Evolutionary conservation across 306 rosid species (phyloP).

Genomic region (Benincasa hispida): DNA sequence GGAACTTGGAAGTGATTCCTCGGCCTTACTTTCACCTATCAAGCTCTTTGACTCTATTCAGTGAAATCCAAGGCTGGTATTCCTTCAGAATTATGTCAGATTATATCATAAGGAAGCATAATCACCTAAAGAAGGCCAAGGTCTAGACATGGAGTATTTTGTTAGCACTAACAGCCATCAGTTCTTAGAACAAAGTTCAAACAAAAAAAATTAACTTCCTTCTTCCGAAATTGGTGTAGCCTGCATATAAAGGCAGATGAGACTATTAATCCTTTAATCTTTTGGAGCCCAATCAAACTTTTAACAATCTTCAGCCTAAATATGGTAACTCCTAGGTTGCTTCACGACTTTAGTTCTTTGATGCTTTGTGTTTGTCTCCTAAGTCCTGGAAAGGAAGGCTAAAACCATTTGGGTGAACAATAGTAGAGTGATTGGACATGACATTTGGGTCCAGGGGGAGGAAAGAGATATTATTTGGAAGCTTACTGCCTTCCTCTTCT

Average conservation of each 20-base stretch:
- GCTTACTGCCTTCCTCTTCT: background rate
- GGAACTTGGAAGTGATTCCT: background rate
- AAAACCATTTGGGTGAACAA: background rate
- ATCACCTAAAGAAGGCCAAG: background rate
- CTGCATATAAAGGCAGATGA: background rate
- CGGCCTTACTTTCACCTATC: background rate
- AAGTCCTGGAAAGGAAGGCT: background rate
- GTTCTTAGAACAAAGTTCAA: background rate
- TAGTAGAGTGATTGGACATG: background rate
- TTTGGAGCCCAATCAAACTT: background rate
- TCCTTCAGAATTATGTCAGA: background rate
- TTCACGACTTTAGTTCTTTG: background rate
- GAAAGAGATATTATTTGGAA: background rate
- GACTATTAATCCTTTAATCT: background rate
- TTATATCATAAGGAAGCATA: background rate
- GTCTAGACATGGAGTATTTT: background rate
- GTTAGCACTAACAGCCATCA: background rate
- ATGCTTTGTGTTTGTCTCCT: background rate
- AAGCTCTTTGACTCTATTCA: background rate
- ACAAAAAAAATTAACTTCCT: background rate
- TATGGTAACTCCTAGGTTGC: background rate
- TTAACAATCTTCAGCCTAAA: background rate
- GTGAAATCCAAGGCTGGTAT: background rate
- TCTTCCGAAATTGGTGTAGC: background rate
- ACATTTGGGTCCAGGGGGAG: background rate